Evolutionary conservation across 2,329 filamentous ascomycete genomes (phyloP).

Genomic region (Colletotrichum nymphaeae): DNA sequence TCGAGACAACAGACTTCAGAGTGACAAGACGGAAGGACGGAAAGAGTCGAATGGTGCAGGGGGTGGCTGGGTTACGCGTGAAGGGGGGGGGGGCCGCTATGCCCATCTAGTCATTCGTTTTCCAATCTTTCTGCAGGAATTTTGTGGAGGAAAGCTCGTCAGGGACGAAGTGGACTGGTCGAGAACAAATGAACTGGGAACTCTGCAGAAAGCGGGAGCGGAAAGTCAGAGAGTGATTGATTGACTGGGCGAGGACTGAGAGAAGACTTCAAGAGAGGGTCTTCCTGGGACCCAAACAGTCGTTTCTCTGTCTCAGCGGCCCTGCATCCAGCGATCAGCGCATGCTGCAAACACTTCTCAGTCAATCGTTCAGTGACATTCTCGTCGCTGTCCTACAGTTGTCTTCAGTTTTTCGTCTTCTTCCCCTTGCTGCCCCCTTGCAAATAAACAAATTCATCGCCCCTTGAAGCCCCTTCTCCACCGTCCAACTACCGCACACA

Average conservation of each 20-base stretch:
- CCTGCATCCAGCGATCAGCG: slow-evolving; percentile 24
- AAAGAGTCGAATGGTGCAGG: slow-evolving; percentile 27
- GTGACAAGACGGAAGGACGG: neutral
- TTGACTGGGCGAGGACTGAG: neutral
- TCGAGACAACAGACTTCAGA: neutral
- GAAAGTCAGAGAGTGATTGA: neutral
- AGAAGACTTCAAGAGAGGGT: neutral
- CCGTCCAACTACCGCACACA: slow-evolving; percentile 1
- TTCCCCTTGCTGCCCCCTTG: neutral
- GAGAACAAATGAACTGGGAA: neutral
- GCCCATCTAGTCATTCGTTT: neutral
- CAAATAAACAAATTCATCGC: neutral
- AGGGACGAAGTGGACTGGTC: neutral
- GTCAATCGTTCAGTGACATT: slow-evolving; percentile 1
- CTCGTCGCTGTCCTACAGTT: neutral
- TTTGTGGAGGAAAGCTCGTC: slow-evolving; percentile 6
- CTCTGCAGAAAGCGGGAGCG: neutral
- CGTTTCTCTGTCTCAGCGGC: slow-evolving; percentile 22
- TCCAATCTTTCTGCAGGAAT: slow-evolving; percentile 25
- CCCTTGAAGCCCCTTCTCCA: slow-evolving; percentile 14
- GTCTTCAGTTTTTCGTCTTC: neutral
- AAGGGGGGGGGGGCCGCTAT: slow-evolving; percentile 13
- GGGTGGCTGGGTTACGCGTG: slow-evolving; percentile 22
- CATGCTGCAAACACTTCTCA: slow-evolving; percentile 23
- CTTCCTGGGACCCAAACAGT: slow-evolving; percentile 4